Evolutionary conservation across 208 protist species (phyloP), one percentile per base, ranked within the genome.

Genomic region (Acanthamoeba lenticulata): DNA sequence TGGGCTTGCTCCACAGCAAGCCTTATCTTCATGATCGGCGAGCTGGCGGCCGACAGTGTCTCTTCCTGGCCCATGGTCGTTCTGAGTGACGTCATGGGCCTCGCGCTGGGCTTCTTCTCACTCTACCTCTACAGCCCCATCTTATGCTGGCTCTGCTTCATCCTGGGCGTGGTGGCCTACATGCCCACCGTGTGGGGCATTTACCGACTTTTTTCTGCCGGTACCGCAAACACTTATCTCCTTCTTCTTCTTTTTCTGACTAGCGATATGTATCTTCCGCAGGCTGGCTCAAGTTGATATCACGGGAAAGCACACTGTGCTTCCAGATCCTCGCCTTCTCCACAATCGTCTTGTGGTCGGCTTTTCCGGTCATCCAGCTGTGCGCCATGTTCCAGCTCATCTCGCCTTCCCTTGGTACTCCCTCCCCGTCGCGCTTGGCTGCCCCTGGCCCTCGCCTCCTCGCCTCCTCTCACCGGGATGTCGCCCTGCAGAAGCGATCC

Each of bases 21-120:
- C 69, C 69, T 79, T 36, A 79, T 79, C 69, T 79, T 79, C 69
- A 19, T 79, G 69, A 40, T 79, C 13, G 13, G 40, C 38, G 69
- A 79, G 69, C 38, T 79, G 1, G 69, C 69, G 36, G 17, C 0
- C 36, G 69, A 44, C 11, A 36, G 34, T 17, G 34, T 19, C 0
- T 11, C 27, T 9, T 45, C 69, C 7, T 45, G 27, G 69, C 69
- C 17, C 38, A 79, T 1, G 36, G 69, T 79, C 38, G 27, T 79
- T 36, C 4, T 21, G 19, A 47, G 38, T 6, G 19, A 79, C 69
- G 69, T 79, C 69, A 36, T 19, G 6, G 40, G 38, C 38, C 32
- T 79, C 69, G 4, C 34, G 34, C 19, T 79, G 36, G 69, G 69
- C 69, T 79, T 79, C 69, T 29, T 79, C 5, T 79, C 69, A 5